phyloP scores from a whole-genome alignment of 495 filamentous ascomycete genomes.

The Neurospora sp. region DNA sequence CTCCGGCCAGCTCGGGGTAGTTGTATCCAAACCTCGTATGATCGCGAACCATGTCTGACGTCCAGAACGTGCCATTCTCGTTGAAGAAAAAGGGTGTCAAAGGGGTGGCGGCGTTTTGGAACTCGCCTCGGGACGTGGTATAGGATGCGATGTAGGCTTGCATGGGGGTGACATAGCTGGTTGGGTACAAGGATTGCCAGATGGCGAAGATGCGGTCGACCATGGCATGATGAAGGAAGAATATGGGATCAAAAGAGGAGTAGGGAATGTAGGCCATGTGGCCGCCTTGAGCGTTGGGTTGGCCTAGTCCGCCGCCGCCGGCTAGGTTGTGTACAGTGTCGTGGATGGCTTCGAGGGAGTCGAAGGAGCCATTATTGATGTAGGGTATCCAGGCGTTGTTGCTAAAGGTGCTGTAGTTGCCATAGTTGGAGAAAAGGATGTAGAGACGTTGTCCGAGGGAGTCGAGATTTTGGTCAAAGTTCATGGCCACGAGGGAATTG shows the following conservation, averaged over 20 bases:
- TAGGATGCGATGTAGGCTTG: slow-evolving; percentile 39
- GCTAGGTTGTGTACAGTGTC: slow-evolving; percentile 53
- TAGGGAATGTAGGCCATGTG: slow-evolving; percentile 58
- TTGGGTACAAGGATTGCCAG: slow-evolving; percentile 60
- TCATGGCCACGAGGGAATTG: slow-evolving; percentile 37
- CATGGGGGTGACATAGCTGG: slow-evolving; percentile 43
- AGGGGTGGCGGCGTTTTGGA: slow-evolving; percentile 27
- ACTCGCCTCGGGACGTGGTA: slow-evolving; percentile 33
- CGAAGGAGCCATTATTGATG: slow-evolving; percentile 27
- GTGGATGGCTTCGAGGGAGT: slow-evolving; percentile 56
- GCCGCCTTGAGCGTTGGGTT: slow-evolving; percentile 27
- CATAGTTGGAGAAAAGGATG: slow-evolving; percentile 47
- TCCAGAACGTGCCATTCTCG: slow-evolving; percentile 39
- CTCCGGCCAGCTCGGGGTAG: slow-evolving; percentile 43
- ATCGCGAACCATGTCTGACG: slow-evolving; percentile 33
- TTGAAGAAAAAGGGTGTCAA: slow-evolving; percentile 39
- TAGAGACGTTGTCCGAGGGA: slow-evolving; percentile 44
- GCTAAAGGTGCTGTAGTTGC: slow-evolving; percentile 48
- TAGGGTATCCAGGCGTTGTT: slow-evolving; percentile 43
- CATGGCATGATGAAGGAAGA: slow-evolving; percentile 58
- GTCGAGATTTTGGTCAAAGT: slow-evolving; percentile 37
- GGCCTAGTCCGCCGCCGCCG: slow-evolving; percentile 23
- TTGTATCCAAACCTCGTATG: slow-evolving; percentile 47
- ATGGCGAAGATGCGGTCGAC: slow-evolving; percentile 62
- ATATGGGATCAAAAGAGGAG: slow-evolving; percentile 65